Base-by-base conservation (phyloP, 495 filamentous ascomycete genomes). In the Trichodelitschia bisporula region DNA sequence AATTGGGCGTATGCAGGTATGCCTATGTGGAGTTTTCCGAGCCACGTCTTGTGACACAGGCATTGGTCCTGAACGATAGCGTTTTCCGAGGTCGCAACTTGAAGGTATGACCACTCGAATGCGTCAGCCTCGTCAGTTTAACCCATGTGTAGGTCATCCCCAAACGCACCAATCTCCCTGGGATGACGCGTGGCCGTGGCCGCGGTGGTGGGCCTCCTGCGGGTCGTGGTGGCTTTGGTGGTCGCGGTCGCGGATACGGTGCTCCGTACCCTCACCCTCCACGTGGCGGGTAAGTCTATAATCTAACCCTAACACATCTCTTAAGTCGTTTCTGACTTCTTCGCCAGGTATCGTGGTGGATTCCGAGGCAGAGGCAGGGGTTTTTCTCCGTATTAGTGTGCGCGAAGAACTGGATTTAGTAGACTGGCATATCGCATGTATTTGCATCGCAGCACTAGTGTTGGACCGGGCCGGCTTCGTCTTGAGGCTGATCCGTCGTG, bases 1-100 rank as follows among this genome's bases (percentile, higher is more conserved):
- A 60, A 64, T 54, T 38, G 36, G 40, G 40, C 35, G 40, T 23
- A 45, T 47, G 43, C 52, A 95, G 84, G 18, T 99, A 99, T 53
- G 89, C 89, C 41, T 99, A 99, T 53, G 89, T 99, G 34, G 89
- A 99, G 51, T 99, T 99, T 43, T 73, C 79, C 12, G 89, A 99
- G 52, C 86, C 89, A 18, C 78, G 70, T 48, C 61, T 92, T 18
- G 83, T 99, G 33, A 77, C 77, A 15, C 77, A 90, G 48, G 89
- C 89, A 9, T 63, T 99, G 30, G 79, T 92, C 12, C 56, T 99
- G 38, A 95, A 99, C 44, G 89, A 95, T 50, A 93, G 82, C 50
- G 67, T 90, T 36, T 92, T 99, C 53, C 78, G 83, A 37, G 86
- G 82, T 30, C 66, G 89, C 36, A 84, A 79, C 44, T 63, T 99